Evolutionary conservation across 768 basidiomycete species (phyloP), one percentile per base, ranked within the genome.

Genomic region (Tubosaeta brunneosetosa): DNA sequence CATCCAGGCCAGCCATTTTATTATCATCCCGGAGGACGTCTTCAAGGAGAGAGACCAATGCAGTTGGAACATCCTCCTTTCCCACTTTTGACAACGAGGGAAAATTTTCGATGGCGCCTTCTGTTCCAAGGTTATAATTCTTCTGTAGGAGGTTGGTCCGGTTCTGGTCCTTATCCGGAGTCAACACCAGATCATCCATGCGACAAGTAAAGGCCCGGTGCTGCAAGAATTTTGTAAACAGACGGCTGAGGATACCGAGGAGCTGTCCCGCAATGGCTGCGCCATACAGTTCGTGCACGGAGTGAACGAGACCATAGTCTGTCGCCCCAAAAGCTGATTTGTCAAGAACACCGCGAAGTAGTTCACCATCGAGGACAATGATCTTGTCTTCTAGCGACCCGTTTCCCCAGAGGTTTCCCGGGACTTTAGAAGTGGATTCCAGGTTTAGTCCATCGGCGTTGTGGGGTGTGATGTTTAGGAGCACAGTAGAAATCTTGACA

Each of bases 321-420:
- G 90, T 86, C 22, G 97, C 94, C 60, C 97, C 97, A 66, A 95
- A 97, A 26, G 97, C 91, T 8, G 94, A 88, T 73, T 99, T 99
- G 74, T 99, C 97, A 50, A 99, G 78, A 33, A 97, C 81, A 69
- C 97, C 97, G 58, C 88, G 89, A 38, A 98, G 79, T 2, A 98
- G 79, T 64, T 98, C 91, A 38, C 97, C 95, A 61, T 94, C 86
- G 75, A 92, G 80, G 73, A 99, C 88, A 41, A 93, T 69, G 46
- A 97, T 90, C 49, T 86, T 83, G 59, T 90, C 91, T 66, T 98
- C 95, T 55, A 77, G 60, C 31, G 88, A 87, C 65, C 86, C 82
- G 46, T 77, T 71, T 47, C 88, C 87, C 94, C 94, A 97, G 19
- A 94, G 77, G 47, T 81, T 76, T 44, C 88, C 90, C 3, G 91